phyloP scores from a whole-genome alignment of 169 alveolate genomes.

The Plasmodium berghei region DNA sequence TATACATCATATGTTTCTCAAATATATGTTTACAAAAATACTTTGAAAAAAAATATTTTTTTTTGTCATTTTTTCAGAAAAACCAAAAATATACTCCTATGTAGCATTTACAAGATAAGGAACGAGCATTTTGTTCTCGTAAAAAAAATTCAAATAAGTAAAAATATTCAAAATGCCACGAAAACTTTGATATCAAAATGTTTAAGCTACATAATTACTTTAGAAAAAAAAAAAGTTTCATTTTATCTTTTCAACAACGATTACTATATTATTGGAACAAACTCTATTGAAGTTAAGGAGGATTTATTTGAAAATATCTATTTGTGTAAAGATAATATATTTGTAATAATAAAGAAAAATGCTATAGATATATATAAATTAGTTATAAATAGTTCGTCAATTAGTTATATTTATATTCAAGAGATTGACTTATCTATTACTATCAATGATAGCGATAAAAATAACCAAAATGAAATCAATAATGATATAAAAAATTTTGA shows the following conservation, averaged over 20 bases:
- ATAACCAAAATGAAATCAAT: neutral
- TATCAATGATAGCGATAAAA: conserved; percentile 17
- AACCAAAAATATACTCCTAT: conserved; percentile 43
- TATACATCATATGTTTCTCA: no score
- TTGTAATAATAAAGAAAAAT: conserved; percentile 37
- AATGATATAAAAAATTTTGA: neutral
- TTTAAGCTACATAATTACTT: conserved; percentile 36
- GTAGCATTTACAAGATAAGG: conserved; percentile 43
- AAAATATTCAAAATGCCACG: conserved; percentile 34
- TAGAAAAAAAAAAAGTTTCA: conserved; percentile 55
- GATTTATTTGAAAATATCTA: conserved; percentile 35
- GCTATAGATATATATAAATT: conserved; percentile 44
- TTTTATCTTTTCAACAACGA: conserved; percentile 50
- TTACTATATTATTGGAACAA: conserved; percentile 34
- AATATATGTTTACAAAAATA: no score
- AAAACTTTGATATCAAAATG: conserved; percentile 55
- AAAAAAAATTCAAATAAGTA: conserved; percentile 47
- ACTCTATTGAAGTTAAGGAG: conserved; percentile 28
- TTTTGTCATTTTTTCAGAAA: conserved; percentile 20
- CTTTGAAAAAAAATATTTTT: neutral
- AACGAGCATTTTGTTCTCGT: conserved; percentile 23
- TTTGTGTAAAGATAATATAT: conserved; percentile 36
- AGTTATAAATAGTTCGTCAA: neutral
- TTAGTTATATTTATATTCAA: conserved; percentile 37
- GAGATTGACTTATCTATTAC: conserved; percentile 7